phyloP scores from a whole-genome alignment of 2,329 filamentous ascomycete species.

The Thyridium curvatum region DNA sequence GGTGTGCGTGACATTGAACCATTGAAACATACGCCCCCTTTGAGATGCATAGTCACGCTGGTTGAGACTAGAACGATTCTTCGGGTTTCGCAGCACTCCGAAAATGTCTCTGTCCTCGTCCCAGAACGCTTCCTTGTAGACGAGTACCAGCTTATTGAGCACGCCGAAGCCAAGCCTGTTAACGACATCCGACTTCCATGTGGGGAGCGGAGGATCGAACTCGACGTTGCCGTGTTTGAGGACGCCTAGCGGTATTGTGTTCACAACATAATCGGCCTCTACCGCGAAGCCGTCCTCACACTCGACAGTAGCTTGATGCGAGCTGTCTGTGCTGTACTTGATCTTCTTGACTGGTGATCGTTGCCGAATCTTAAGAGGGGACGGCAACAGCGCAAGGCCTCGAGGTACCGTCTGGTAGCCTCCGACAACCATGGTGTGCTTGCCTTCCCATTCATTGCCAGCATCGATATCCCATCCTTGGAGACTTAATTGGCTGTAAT shows the following conservation, averaged over 20 bases:
- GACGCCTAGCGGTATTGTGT: slow-evolving; percentile 85
- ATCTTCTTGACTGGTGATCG: slow-evolving; percentile 69
- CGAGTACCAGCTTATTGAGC: slow-evolving; percentile 89
- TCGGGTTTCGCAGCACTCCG: slow-evolving; percentile 74
- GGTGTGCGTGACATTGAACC: slow-evolving; percentile 92
- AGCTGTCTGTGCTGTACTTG: slow-evolving; percentile 47
- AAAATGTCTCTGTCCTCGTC: slow-evolving; percentile 87
- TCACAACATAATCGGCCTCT: slow-evolving; percentile 84
- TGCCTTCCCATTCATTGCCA: slow-evolving; percentile 94
- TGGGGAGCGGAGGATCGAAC: slow-evolving; percentile 88
- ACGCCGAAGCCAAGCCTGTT: slow-evolving; percentile 84
- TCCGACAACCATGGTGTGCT: slow-evolving; percentile 87
- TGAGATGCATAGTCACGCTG: slow-evolving; percentile 73
- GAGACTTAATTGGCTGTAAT: slow-evolving; percentile 79
- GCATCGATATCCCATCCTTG: slow-evolving; percentile 95
- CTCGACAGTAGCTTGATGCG: slow-evolving; percentile 53
- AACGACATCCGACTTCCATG: slow-evolving; percentile 78
- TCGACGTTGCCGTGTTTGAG: slow-evolving; percentile 74
- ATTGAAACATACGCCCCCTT: slow-evolving; percentile 92
- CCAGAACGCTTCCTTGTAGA: slow-evolving; percentile 90
- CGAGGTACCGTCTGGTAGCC: slow-evolving; percentile 93
- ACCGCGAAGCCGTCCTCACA: slow-evolving; percentile 73
- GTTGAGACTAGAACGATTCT: slow-evolving; percentile 61
- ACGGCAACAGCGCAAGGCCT: slow-evolving; percentile 73
- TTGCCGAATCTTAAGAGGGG: slow-evolving; percentile 69